Conservation (phyloP, 2,329 filamentous ascomycete species). For the Ceratocystis lukuohia region DNA sequence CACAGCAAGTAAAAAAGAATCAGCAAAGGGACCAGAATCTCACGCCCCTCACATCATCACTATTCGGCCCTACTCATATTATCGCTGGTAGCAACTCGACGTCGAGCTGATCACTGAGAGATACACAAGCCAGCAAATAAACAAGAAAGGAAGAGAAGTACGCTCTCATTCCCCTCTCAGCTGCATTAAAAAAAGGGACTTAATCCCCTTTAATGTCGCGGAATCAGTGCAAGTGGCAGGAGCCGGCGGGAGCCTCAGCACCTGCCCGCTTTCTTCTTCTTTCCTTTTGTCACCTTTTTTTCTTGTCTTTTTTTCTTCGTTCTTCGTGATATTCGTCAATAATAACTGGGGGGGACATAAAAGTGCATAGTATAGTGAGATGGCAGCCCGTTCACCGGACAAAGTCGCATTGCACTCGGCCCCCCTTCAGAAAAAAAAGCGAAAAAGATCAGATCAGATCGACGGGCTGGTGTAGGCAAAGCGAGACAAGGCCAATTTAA, state of each 20-base stretch:
- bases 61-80: constrained; percentile 2
- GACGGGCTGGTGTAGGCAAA: background rate
- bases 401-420: background rate
- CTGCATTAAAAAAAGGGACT: background rate
- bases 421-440: no score
- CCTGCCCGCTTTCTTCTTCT: background rate
- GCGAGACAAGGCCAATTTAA: no score
- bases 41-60: background rate
- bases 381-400: background rate
- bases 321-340: background rate
- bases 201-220: constrained; percentile 5
- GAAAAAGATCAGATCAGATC: background rate
- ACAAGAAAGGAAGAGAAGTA: background rate
- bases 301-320: background rate
- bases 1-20: background rate
- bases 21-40: background rate
- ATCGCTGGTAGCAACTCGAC: background rate
- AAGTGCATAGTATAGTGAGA: background rate
- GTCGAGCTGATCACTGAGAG: background rate
- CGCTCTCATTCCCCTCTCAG: background rate
- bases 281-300: background rate
- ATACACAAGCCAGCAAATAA: background rate
- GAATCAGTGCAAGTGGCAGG: constrained; percentile 2
- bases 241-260: background rate
- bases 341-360: background rate